Percentiles rank a stretch among this genome's conserved stretches.
These are phyloP conservation scores for Pleoardoris graminearum DNA, from an alignment of 2,329 filamentous ascomycete species.

Conservation along the genomic window DNA sequence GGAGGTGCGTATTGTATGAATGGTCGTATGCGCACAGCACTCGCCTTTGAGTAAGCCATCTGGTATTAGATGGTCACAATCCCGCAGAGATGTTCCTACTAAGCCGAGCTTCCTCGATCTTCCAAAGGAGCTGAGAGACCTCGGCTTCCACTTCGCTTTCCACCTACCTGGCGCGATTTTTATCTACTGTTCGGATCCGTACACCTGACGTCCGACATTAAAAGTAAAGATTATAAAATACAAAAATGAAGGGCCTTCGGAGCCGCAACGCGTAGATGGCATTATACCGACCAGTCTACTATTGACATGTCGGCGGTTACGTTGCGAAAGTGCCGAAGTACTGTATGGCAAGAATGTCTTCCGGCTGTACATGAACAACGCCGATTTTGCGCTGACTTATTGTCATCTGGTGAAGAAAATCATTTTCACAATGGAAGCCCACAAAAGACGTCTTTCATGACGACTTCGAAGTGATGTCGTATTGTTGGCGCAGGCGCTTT, in stretches of 20 bases:
- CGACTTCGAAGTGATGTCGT: constrained; percentile 29
- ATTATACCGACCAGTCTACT: constrained; percentile 32
- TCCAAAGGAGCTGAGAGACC: constrained; percentile 36
- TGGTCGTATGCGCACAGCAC: background rate
- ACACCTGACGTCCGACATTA: constrained; percentile 13
- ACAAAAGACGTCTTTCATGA: constrained; percentile 26
- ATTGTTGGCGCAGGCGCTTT: constrained; percentile 33
- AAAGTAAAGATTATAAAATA: constrained; percentile 31
- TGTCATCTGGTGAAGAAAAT: constrained; percentile 27
- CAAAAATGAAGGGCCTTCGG: constrained; percentile 24
- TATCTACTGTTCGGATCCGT: constrained; percentile 27
- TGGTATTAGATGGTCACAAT: constrained; percentile 24
- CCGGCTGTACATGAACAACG: constrained; percentile 25
- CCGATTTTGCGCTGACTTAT: constrained; percentile 23
- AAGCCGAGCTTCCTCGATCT: constrained; percentile 34
- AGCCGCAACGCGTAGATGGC: constrained; percentile 24
- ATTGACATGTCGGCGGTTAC: constrained; percentile 47
- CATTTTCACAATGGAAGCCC: constrained; percentile 23
- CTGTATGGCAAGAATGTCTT: constrained; percentile 56
- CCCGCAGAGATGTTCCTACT: constrained; percentile 18
- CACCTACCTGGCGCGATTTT: constrained; percentile 33
- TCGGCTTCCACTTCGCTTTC: constrained; percentile 29
- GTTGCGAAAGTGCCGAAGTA: constrained; percentile 49
- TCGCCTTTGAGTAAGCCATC: background rate
- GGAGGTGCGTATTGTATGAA: background rate